Conservation (phyloP, 1,284 basidiomycete genomes). For the Ceratobasidium sp. region DNA sequence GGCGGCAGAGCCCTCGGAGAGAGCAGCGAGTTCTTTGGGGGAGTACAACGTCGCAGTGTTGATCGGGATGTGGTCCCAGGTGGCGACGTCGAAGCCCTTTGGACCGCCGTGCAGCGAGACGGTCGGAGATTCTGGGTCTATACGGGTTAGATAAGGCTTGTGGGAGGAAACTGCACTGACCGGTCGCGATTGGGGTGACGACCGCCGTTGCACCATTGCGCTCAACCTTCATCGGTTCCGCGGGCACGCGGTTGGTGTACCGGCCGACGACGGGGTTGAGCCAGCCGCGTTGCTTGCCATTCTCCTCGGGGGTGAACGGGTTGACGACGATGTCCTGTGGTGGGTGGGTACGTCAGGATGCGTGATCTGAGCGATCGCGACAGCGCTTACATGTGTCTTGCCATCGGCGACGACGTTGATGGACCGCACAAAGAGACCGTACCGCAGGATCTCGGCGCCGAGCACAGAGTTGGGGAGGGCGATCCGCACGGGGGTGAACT, state of each 20-base stretch:
- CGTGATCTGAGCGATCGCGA: constrained; percentile 3
- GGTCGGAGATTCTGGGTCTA: constrained; percentile 65
- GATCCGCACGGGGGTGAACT: constrained; percentile 42
- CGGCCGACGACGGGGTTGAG: constrained; percentile 76
- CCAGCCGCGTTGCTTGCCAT: constrained; percentile 60
- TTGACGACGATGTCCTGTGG: constrained; percentile 76
- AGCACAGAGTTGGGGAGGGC: constrained; percentile 42
- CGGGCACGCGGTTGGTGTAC: constrained; percentile 76
- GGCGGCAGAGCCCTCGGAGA: constrained; percentile 57
- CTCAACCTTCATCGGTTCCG: constrained; percentile 64
- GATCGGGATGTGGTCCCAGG: constrained; percentile 55
- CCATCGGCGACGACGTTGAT: constrained; percentile 72
- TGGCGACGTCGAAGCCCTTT: constrained; percentile 66
- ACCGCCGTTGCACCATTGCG: constrained; percentile 64
- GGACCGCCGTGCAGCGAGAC: constrained; percentile 79
- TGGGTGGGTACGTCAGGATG: constrained; percentile 16
- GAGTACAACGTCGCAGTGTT: constrained; percentile 62
- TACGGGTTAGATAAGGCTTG: constrained; percentile 5
- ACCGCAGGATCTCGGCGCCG: constrained; percentile 49
- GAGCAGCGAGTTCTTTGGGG: constrained; percentile 60
- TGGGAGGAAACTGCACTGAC: constrained; percentile 54
- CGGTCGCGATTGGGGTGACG: constrained; percentile 64
- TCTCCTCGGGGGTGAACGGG: constrained; percentile 70
- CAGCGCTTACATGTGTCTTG: constrained; percentile 58
- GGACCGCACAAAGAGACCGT: constrained; percentile 72